Base-by-base conservation (phyloP, 306 rosid species). In the Trichosanthes cucumerina region DNA sequence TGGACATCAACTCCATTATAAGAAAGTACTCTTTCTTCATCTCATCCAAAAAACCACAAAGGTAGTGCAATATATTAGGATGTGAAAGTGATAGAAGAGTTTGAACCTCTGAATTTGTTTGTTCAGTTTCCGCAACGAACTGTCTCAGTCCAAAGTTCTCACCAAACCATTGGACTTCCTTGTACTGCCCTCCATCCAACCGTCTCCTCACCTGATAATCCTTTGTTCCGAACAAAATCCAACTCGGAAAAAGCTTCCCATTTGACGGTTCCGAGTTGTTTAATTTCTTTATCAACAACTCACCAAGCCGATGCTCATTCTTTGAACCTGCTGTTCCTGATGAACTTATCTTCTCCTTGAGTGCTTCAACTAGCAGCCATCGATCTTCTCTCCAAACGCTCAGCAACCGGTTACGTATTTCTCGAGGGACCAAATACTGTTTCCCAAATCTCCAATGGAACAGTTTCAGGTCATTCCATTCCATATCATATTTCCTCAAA, bases 131-230 rank as follows among this genome's bases (percentile, higher is more conserved):
- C 9, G 85, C 92, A 14, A 47, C n/a, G 80, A 96, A 87, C 75
- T 91, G 87, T 63, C 93, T 88, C 74, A 90, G 39, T 6, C 89
- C 94, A 84, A 96, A 96, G 76, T 71, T 82, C 18, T 91, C 94
- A 59, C 99, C 99, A n/a, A 90, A 43, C 99, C 99, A 96, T 9
- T 86, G 91, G 58, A 96, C 87, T 78, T 93, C 99, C 90, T 93
- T 96, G 41, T 62, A 88, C 68, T 89, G 90, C 38, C 79, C 81
- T 38, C 96, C 91, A 24, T 91, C 99, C 21, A 96, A 77, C 44
- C 97, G 83, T 70, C 96, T 80, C 47, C 97, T 82, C 12, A 90
- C 87, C 13, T 80, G 88, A 78, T 88, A 96, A 81, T 91, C 93
- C 79, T 89, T 88, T 3, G 87, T 75, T 50, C 89, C 93, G 2